Evolutionary conservation across 768 basidiomycete genomes (phyloP).

Genomic region (Mycena epipterygia): DNA sequence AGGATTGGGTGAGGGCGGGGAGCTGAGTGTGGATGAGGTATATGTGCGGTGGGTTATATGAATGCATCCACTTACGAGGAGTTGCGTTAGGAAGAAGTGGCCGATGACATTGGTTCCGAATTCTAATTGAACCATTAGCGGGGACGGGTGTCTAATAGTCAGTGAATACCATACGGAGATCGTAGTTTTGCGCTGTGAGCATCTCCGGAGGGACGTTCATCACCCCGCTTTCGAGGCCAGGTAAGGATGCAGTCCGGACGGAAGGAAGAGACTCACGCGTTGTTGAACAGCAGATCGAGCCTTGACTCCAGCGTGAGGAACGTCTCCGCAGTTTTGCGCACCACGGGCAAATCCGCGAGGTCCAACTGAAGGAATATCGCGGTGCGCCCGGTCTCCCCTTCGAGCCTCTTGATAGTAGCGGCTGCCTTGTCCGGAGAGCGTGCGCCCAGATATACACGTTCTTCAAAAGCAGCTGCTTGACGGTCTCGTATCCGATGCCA

Average conservation of each 20-base stretch:
- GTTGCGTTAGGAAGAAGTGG: constrained; percentile 23
- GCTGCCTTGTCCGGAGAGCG: constrained; percentile 32
- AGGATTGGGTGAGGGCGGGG: constrained; percentile 38
- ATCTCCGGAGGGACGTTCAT: constrained; percentile 38
- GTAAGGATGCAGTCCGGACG: too few species aligned
- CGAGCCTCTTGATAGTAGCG: constrained; percentile 42
- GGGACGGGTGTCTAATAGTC: not conserved
- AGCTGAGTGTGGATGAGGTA: not conserved
- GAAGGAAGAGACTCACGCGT: constrained; percentile 33
- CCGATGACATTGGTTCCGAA: constrained; percentile 36
- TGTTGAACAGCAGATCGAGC: constrained; percentile 43
- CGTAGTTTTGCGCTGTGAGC: constrained; percentile 35
- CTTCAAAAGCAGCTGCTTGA: constrained; percentile 45
- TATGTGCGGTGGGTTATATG: not conserved
- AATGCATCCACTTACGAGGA: not conserved
- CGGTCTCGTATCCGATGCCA: constrained; percentile 57
- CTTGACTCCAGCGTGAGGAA: constrained; percentile 35
- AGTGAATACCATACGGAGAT: not conserved
- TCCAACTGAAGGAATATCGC: constrained; percentile 42
- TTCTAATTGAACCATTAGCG: constrained; percentile 30
- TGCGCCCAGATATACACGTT: constrained; percentile 46
- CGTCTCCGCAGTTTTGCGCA: constrained; percentile 43
- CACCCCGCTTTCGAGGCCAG: constrained; percentile 34
- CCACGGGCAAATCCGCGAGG: constrained; percentile 41
- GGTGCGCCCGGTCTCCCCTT: constrained; percentile 41